A percentile compares a stretch with the other conserved stretches of the same genome.
phyloP scores from a whole-genome alignment of 805 yeast species.

The Wickerhamiella galacta region DNA sequence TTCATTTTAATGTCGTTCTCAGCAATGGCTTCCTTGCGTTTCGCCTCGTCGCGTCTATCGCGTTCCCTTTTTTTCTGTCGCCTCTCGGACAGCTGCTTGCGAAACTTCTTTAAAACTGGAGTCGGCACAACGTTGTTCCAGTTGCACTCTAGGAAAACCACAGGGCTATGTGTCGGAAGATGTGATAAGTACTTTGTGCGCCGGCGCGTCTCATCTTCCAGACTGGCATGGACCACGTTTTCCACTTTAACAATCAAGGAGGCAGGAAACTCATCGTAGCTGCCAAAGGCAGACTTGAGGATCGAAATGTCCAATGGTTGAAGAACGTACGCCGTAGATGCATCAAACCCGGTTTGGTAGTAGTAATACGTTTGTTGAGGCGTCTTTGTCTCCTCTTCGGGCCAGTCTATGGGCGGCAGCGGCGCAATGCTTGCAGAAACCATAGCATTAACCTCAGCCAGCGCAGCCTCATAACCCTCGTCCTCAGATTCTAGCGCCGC shows the following conservation, averaged over 20 bases:
- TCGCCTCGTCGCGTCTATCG: conserved; percentile 17
- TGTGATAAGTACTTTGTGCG: conserved; percentile 63
- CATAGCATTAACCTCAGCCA: conserved; percentile 2
- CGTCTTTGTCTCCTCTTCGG: neutral
- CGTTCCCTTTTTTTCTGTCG: conserved; percentile 12
- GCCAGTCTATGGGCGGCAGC: conserved; percentile 24
- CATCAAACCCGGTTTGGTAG: conserved; percentile 61
- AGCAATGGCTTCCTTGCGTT: conserved; percentile 18
- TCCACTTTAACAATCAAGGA: conserved; percentile 46
- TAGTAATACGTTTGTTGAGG: conserved; percentile 37
- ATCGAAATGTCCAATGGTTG: conserved; percentile 70
- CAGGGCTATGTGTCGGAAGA: conserved; percentile 68
- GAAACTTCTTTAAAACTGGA: conserved; percentile 15
- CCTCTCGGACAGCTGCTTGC: conserved; percentile 15
- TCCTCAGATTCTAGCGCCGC: conserved; percentile 24
- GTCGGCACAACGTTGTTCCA: conserved; percentile 37
- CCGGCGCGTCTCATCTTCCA: conserved; percentile 41
- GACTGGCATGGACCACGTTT: conserved; percentile 48
- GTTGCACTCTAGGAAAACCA: conserved; percentile 72
- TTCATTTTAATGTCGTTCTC: conserved; percentile 23
- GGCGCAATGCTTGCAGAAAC: conserved; percentile 14
- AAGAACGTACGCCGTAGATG: conserved; percentile 48
- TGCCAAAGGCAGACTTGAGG: conserved; percentile 41
- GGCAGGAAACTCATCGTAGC: conserved; percentile 53
- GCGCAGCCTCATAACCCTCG: conserved; percentile 13